Conservation (phyloP, 306 rosid species). For the Pterocarpus santalinus region DNA sequence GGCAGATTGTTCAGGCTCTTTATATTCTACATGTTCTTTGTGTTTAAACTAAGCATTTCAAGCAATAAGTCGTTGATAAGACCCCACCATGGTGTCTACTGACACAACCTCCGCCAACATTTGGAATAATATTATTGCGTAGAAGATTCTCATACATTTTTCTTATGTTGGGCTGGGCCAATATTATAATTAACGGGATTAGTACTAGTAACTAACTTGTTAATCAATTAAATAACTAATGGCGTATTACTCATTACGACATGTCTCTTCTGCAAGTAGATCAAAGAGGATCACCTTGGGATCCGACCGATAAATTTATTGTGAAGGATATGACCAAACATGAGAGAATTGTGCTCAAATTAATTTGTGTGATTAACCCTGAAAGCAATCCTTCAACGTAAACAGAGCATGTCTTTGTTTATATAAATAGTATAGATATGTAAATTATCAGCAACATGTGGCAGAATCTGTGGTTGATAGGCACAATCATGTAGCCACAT, state of each 20-base stretch:
- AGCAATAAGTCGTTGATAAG: slow-evolving; percentile 48
- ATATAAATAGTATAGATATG: no score
- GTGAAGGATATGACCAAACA: background rate
- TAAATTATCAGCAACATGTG: no score
- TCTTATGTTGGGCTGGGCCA: slow-evolving; percentile 54
- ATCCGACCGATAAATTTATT: slow-evolving; percentile 30
- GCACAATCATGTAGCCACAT: no score
- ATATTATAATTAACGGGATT: slow-evolving; percentile 11
- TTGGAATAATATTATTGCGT: slow-evolving; percentile 42
- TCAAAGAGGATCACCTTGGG: slow-evolving; percentile 47
- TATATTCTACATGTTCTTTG: slow-evolving; percentile 2
- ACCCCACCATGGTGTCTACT: slow-evolving; percentile 61
- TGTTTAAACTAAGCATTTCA: slow-evolving; percentile 33
- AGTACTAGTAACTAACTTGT: slow-evolving; percentile 11
- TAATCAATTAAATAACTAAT: slow-evolving; percentile 8
- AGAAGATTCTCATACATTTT: slow-evolving; percentile 57
- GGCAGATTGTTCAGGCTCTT: slow-evolving; percentile 11
- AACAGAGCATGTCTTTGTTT: no score
- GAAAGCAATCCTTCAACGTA: background rate
- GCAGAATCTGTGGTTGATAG: no score
- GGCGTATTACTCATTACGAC: background rate
- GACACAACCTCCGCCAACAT: slow-evolving; percentile 68
- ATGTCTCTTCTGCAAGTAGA: background rate
- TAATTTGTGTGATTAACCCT: background rate
- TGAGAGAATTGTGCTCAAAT: background rate